Evolutionary conservation across 495 filamentous ascomycete genomes (phyloP).

Genomic region (Jackrogersella multiformis): DNA sequence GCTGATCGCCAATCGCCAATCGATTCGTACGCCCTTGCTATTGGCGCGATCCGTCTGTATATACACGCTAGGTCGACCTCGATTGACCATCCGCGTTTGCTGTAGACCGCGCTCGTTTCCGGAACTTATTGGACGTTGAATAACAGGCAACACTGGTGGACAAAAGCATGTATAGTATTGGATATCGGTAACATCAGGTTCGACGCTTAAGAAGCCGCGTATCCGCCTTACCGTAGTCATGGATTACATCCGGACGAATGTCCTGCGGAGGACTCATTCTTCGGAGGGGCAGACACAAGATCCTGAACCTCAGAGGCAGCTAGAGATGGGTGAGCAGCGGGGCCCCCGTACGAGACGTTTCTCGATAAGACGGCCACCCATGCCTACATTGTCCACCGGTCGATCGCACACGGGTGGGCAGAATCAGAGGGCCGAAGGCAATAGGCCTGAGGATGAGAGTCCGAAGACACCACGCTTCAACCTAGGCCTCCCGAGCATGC

Average conservation of each 20-base stretch:
- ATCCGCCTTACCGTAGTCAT: conserved; percentile 23
- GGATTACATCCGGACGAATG: conserved; percentile 36
- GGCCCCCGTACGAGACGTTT: conserved; percentile 25
- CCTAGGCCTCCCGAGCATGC: conserved; percentile 48
- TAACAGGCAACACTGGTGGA: neutral
- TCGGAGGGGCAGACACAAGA: conserved; percentile 22
- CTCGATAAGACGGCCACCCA: conserved; percentile 39
- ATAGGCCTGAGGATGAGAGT: conserved; percentile 40
- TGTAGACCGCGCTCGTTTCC: neutral
- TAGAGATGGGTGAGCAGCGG: conserved; percentile 44
- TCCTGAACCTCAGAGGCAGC: conserved; percentile 32
- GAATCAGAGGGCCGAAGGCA: conserved; percentile 43
- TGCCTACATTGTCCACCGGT: conserved; percentile 49
- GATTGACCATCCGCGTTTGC: conserved; percentile 19
- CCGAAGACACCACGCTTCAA: conserved; percentile 56
- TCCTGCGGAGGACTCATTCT: conserved; percentile 25
- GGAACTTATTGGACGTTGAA: conserved; percentile 5
- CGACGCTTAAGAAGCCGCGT: conserved; percentile 31
- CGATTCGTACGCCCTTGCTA: neutral
- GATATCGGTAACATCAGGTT: conserved; percentile 28
- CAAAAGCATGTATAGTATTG: conserved; percentile 32
- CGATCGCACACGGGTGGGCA: conserved; percentile 41
- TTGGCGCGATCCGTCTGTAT: conserved; percentile 16
- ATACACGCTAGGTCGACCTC: conserved; percentile 11
- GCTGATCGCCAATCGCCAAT: too few species aligned